Percentiles rank a stretch among this genome's conserved stretches.
Evolutionary conservation across 345 rosid genomes (phyloP).

Genomic region (Chamaenerion angustifolium): DNA sequence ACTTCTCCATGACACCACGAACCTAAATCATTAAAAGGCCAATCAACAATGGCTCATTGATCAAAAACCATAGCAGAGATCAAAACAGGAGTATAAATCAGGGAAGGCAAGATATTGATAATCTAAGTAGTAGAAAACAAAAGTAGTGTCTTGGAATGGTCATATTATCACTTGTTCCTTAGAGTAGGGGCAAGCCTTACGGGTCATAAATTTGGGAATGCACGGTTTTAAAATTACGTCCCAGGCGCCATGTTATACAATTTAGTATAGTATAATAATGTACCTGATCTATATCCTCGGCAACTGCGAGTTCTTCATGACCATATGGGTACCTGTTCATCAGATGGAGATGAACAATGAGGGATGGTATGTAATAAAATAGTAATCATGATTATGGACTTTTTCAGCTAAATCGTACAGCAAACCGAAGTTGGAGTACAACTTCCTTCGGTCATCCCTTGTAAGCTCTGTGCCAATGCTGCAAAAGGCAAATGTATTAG

Average conservation of each 20-base stretch:
- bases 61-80: too few species aligned
- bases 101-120: too few species aligned
- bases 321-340: constrained; percentile 10
- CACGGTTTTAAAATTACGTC: too few species aligned
- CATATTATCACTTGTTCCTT: too few species aligned
- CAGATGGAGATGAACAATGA: background rate
- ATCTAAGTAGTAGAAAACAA: too few species aligned
- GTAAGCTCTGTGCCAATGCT: constrained; percentile 1
- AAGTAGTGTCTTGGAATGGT: too few species aligned
- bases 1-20: constrained; percentile 81
- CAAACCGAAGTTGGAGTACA: constrained; percentile 2
- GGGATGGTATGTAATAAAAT: background rate
- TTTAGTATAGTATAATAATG: background rate
- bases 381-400: background rate
- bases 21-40: constrained; percentile 27
- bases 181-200: too few species aligned
- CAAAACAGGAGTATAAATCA: too few species aligned
- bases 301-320: constrained; percentile 13
- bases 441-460: constrained; percentile 2
- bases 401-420: constrained; percentile 3
- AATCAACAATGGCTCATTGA: too few species aligned
- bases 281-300: constrained; percentile 17
- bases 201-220: too few species aligned
- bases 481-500: background rate
- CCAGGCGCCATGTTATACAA: too few species aligned